phyloP scores from a whole-genome alignment of 2,329 filamentous ascomycete genomes.

The Aureobasidium sp. region DNA sequence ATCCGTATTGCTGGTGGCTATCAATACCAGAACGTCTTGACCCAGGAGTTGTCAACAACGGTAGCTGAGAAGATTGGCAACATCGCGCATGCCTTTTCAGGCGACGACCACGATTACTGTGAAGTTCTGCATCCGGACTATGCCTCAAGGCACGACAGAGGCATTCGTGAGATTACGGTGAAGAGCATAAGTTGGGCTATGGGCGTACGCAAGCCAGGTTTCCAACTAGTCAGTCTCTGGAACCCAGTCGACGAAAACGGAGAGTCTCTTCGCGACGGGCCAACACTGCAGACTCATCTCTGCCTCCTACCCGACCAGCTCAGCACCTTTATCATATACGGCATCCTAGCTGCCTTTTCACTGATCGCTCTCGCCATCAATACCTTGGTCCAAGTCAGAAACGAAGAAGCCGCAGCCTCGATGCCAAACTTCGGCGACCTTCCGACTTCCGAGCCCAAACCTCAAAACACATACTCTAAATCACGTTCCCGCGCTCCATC shows the following conservation, averaged over 20 bases:
- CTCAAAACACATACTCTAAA: slow-evolving; percentile 14
- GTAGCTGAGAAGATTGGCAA: slow-evolving; percentile 74
- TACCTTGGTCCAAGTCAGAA: slow-evolving; percentile 30
- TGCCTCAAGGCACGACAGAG: slow-evolving; percentile 47
- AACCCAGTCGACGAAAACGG: slow-evolving; percentile 67
- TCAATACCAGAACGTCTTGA: slow-evolving; percentile 94
- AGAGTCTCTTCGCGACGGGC: slow-evolving; percentile 22
- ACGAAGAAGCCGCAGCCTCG: slow-evolving; percentile 16
- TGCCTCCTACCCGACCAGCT: slow-evolving; percentile 88
- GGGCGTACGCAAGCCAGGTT: slow-evolving; percentile 82
- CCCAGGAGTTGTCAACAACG: slow-evolving; percentile 64
- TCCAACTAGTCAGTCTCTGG: slow-evolving; percentile 82
- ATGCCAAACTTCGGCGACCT: slow-evolving; percentile 24
- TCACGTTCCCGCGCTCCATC: slow-evolving; percentile 16
- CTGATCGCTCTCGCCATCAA: slow-evolving; percentile 41
- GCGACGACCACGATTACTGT: slow-evolving; percentile 98
- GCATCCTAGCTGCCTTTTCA: slow-evolving; percentile 52
- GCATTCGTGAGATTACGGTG: slow-evolving; percentile 74
- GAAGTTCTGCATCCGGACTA: slow-evolving; percentile 72
- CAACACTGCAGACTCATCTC: slow-evolving; percentile 78
- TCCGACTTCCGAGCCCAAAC: slow-evolving; percentile 23
- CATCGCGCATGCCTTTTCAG: slow-evolving; percentile 80
- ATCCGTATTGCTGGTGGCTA: slow-evolving; percentile 74
- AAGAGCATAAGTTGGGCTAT: slow-evolving; percentile 95
- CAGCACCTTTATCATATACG: slow-evolving; percentile 74